Evolutionary conservation across 768 basidiomycete species (phyloP), one percentile per base, ranked within the genome.

Genomic region (Rhodotorula taiwanensis): DNA sequence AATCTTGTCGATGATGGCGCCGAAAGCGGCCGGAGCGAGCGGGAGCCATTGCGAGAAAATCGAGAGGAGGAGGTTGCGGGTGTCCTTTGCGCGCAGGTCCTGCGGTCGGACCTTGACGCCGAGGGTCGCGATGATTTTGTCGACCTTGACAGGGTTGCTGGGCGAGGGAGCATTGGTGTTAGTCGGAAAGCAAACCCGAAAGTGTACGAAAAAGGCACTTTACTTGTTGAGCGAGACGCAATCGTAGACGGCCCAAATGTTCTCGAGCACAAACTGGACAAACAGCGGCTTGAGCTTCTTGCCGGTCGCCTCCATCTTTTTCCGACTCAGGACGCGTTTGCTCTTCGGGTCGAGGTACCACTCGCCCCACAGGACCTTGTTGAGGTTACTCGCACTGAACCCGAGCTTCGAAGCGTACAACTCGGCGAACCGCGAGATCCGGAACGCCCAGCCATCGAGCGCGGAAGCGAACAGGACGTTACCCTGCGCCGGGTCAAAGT

Each of bases 11-110:
- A 98, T 90, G 27, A 87, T 83, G 0, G 88, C 81, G 77, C 94
- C 92, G 69, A 95, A 94, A 61, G 91, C 83, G 71, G 88, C 86
- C 0, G 92, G 89, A 0, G 95, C 93, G 16, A 99, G 80, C 0
- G 95, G 87, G 7, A 99, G 81, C 95, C 95, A 99, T 76, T 97
- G 92, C 13, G 87, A 86, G 76, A 93, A 92, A 61, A 99, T 87
- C 44, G 88, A 77, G 18, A 83, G 86, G 28, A 95, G 83, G 13
- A 97, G 81, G 69, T 86, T 82, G 44, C 88, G 84, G 20, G 86
- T 81, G 72, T 98, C 94, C 74, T 94, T 98, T 16, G 91, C 84
- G 75, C 86, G 90, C 58, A 98, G 80, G 69, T 98, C 95, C 50
- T 93, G 84, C 51, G 88, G 86, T 14, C 82, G 81, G 48, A 99